Conservation (phyloP, 306 rosid genomes). For the Comarum palustre region DNA sequence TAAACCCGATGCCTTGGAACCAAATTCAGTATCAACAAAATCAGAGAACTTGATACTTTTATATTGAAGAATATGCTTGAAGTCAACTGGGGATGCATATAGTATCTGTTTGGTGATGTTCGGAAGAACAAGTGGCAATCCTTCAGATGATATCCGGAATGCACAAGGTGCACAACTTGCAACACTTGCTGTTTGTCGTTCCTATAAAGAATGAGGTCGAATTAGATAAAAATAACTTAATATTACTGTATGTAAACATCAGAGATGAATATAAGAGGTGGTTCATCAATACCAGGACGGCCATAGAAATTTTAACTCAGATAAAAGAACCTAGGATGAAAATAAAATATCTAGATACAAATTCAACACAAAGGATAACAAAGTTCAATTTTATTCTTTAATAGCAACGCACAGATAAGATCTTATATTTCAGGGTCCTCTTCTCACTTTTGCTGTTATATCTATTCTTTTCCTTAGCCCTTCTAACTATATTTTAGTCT, state of each 20-base stretch:
- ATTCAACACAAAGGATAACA: not conserved
- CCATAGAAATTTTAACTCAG: not conserved
- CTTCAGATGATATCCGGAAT: conserved; percentile 93
- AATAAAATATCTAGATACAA: not conserved
- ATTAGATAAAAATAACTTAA: conserved; percentile 8
- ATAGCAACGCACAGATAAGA: not conserved
- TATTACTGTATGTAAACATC: conserved; percentile 8
- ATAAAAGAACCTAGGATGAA: not conserved
- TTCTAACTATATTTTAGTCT: too few relatives aligned
- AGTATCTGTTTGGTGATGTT: conserved; percentile 75
- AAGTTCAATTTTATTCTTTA: not conserved
- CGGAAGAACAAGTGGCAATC: conserved; percentile 85
- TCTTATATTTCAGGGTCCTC: not conserved
- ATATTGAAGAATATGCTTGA: conserved; percentile 74
- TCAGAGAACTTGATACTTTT: conserved; percentile 76
- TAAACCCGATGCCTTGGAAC: conserved; percentile 60
- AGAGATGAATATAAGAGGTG: not conserved
- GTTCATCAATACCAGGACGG: not conserved
- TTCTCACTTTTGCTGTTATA: not conserved
- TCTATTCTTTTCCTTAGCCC: not conserved
- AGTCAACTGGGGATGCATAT: conserved; percentile 60
- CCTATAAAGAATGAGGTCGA: conserved; percentile 43
- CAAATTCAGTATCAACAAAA: conserved; percentile 70
- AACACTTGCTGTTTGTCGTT: conserved; percentile 88
- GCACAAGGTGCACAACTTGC: conserved; percentile 72